These are phyloP conservation scores for Medicago lupulina DNA, from an alignment of 306 rosid genomes.

Conservation along the genomic window DNA sequence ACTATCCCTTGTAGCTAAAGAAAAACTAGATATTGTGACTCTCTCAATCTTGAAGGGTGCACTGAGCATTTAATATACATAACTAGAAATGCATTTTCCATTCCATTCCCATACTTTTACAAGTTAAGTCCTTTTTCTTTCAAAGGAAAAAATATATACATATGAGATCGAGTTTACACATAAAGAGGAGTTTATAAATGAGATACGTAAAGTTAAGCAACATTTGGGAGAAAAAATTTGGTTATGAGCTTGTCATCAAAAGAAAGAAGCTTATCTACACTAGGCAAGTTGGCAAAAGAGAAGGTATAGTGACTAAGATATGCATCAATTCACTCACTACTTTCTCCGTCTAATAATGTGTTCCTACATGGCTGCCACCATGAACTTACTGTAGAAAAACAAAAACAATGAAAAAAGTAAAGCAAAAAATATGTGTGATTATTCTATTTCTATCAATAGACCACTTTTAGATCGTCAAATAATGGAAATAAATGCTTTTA, in stretches of 20 bases:
- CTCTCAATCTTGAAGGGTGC: too few relatives aligned
- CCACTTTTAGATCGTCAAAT: constrained; percentile 8
- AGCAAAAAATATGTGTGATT: not conserved
- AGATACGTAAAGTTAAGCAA: constrained; percentile 40
- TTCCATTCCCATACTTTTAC: constrained; percentile 32
- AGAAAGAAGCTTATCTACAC: constrained; percentile 46
- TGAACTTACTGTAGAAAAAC: not conserved
- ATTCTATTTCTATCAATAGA: not conserved
- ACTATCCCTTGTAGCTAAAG: too few relatives aligned
- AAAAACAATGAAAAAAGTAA: not conserved
- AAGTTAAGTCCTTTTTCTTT: not conserved
- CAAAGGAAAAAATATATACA: not conserved
- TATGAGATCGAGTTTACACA: constrained; percentile 1
- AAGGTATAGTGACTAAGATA: constrained; percentile 51
- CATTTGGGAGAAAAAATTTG: constrained; percentile 39
- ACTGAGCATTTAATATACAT: too few relatives aligned
- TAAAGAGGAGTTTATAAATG: constrained; percentile 7
- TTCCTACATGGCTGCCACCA: constrained; percentile 66
- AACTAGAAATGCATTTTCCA: constrained; percentile 20
- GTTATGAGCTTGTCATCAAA: constrained; percentile 43
- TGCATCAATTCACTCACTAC: constrained; percentile 44
- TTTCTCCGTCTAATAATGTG: constrained; percentile 40
- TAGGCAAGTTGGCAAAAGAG: constrained; percentile 44
- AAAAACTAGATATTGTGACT: too few relatives aligned
- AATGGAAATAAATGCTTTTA: constrained; percentile 3